Base-by-base conservation (phyloP, 2,329 filamentous ascomycete genomes). In the Cadophora malorum region DNA sequence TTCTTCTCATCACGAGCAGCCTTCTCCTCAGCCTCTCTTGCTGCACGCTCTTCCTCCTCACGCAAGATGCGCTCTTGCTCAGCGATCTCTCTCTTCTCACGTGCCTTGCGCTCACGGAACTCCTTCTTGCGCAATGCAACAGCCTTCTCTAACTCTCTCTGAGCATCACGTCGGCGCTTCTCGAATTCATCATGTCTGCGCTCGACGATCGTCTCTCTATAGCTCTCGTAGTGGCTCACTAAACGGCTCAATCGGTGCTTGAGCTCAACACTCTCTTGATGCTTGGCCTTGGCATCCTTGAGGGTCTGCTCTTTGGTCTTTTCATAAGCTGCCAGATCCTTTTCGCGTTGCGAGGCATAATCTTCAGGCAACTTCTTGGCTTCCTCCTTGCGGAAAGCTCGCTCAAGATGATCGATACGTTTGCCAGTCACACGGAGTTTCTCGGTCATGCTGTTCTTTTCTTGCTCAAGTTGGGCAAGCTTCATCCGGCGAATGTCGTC, bases 371-470 rank as follows among this genome's bases (percentile, higher is more conserved):
- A 84, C 81, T 97, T 95, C 88, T 97, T 97, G 77, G 91, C 83
- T 81, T 99, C 96, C 82, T 98, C 96, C 80, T 95, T 93, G 76
- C 96, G 91, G 87, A 96, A 96, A 47, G 96, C 96, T 83, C 96
- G 92, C 84, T 99, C 96, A 75, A 99, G 84, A 82, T 99, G 95
- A 78, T 99, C 96, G 76, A 97, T 92, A 72, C 96, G 91, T 88
- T 97, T 98, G 79, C 91, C 93, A 69, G 94, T 96, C 75, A 97
- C 89, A 76, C 94, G 91, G 64, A 98, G 88, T 79, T 92, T 93
- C 82, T 97, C 94, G 72, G 92, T 93, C 74, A 97, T 90, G 78
- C 96, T 94, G 77, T 95, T 97, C 90, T 98, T 99, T 85, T 98
- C 96, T 75, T 95, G 94, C 83, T 98, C 96, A 12, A 99, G 88